Base-by-base conservation (phyloP, 805 yeast genomes). In the Saturnispora dispora region DNA sequence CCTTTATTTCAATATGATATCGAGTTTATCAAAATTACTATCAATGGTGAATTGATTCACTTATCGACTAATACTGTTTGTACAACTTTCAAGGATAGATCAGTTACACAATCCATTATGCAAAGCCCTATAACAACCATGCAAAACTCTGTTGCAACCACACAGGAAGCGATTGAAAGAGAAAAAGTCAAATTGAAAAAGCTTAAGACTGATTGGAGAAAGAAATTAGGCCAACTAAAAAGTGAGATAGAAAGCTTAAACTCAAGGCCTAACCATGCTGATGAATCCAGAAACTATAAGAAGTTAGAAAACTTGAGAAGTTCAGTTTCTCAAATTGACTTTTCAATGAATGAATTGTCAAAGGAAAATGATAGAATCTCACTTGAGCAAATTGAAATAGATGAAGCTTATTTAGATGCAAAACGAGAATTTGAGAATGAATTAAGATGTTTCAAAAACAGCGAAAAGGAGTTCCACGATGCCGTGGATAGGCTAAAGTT, bases 1-100 rank as follows among this genome's bases (percentile, higher is more conserved):
- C 86, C 88, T 1, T 62, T 74, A 18, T 77, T 84, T 10, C 83
- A 81, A 54, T 84, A 83, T 55, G 83, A 80, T 55, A 72, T 83
- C 47, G 79, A 76, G 45, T 63, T 77, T 37, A 60, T 69, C 43
- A 68, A 68, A 54, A 65, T 69, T 4, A 61, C 60, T n/a, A 61
- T 62, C 13, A 56, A 56, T 37, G 62, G 61, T 8, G 67, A 65
- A 36, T 54, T 60, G 25, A 62, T 63, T 37, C 58, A 65, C 17
- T 53, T 68, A 39, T 64, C 70, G 1, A 58, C 63, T 5, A 57
- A 63, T 6, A 67, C 70, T 2, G 70, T 66, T 11, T 64, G 69
- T 44, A 68, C 72, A 0, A 58, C 66, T 37, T 68, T 66, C 50
- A 60, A 65, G 47, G 61, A 67, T 51, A 53, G 60, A 27, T 65